phyloP scores from a whole-genome alignment of 306 rosid species.

The Clitoria ternatea region DNA sequence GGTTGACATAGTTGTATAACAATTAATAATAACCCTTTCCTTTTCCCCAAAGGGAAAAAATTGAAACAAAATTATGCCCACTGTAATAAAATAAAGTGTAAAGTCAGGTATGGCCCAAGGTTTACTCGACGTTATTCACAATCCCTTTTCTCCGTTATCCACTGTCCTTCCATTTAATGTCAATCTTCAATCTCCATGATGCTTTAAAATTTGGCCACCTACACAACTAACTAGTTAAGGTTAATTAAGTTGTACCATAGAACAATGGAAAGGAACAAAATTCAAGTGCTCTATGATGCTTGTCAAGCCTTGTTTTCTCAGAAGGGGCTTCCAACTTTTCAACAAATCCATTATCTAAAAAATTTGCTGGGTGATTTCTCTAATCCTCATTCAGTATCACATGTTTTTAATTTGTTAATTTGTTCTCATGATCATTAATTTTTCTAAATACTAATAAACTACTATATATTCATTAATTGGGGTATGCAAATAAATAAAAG shows the following conservation, averaged over 20 bases:
- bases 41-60: conserved; percentile 5
- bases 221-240: background rate
- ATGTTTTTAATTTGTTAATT: background rate
- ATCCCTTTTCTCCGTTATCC: background rate
- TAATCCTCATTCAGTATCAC: background rate
- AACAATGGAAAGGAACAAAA: conserved; percentile 40
- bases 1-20: background rate
- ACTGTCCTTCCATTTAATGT: background rate
- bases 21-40: background rate
- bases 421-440: background rate
- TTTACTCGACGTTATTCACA: conserved; percentile 20
- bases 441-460: background rate
- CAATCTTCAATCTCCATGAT: background rate
- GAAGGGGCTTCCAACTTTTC: conserved; percentile 33
- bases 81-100: conserved; percentile 28
- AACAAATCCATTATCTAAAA: conserved; percentile 47
- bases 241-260: background rate
- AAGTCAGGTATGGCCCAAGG: conserved; percentile 32
- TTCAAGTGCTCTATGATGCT: conserved; percentile 46
- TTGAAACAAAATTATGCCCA: conserved; percentile 23
- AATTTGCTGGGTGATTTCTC: conserved; percentile 27
- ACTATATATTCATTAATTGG: background rate
- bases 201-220: background rate
- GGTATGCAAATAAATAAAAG: background rate
- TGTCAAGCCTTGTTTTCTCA: conserved; percentile 41